phyloP scores from a whole-genome alignment of 805 yeast genomes.

The Cyberlindnera bimundalis region DNA sequence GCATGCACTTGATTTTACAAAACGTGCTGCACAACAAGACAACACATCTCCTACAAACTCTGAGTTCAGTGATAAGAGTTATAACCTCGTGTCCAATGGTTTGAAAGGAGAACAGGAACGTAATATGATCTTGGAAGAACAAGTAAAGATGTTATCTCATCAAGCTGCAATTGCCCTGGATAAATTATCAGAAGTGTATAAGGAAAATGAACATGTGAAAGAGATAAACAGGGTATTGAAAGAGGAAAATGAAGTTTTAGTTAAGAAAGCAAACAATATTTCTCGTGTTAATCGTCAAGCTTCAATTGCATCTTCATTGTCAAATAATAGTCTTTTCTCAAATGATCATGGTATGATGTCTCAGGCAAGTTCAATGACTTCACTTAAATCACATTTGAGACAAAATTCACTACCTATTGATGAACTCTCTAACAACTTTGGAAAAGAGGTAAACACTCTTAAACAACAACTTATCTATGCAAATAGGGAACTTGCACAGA shows the following conservation, averaged over 20 bases:
- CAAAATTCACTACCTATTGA: conserved; percentile 4
- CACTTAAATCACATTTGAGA: conserved; percentile 13
- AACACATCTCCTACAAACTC: conserved; percentile 6
- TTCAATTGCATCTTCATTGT: conserved; percentile 12
- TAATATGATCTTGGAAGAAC: conserved; percentile 27
- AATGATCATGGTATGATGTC: conserved; percentile 10
- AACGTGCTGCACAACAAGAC: conserved; percentile 4
- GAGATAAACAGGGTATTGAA: conserved; percentile 20
- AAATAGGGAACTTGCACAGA: conserved; percentile 7
- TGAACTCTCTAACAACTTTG: conserved; percentile 8
- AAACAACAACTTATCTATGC: conserved; percentile 9
- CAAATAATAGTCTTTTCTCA: conserved; percentile 10
- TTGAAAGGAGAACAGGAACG: conserved; percentile 28
- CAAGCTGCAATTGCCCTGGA: conserved; percentile 29
- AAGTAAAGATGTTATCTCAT: conserved; percentile 23
- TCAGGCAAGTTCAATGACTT: conserved; percentile 21
- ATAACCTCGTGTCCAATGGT: conserved; percentile 16
- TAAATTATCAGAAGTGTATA: conserved; percentile 21
- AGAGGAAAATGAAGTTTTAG: conserved; percentile 18
- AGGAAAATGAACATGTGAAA: conserved; percentile 20
- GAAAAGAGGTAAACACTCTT: conserved; percentile 14
- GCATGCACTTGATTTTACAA: conserved; percentile 13
- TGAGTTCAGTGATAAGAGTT: conserved; percentile 12
- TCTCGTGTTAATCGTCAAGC: conserved; percentile 15
- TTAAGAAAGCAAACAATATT: conserved; percentile 8